Evolutionary conservation across 2,329 filamentous ascomycete genomes (phyloP).

Genomic region (Sclerotiophoma versabilis): DNA sequence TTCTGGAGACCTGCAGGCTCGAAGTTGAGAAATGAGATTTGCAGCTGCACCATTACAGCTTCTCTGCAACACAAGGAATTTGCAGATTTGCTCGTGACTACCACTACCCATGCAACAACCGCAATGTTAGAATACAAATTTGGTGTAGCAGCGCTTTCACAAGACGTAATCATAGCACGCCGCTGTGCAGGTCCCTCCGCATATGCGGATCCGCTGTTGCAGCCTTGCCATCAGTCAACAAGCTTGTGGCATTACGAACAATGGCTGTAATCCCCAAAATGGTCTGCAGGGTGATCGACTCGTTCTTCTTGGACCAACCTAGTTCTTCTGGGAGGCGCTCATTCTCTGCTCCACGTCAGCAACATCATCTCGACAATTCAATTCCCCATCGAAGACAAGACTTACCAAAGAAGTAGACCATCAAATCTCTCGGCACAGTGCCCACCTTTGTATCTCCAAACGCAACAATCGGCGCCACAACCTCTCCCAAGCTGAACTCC

Average conservation of each 20-base stretch:
- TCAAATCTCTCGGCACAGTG: conserved; percentile 50
- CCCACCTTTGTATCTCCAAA: conserved; percentile 55
- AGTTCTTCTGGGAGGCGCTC: conserved; percentile 52
- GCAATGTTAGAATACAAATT: no score
- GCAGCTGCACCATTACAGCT: no score
- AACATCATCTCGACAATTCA: not conserved
- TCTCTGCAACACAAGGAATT: no score
- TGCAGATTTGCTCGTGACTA: no score
- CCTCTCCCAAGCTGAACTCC: conserved; percentile 59
- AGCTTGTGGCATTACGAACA: conserved; percentile 19
- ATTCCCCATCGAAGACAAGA: not conserved
- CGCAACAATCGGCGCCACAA: conserved; percentile 58
- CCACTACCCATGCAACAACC: no score
- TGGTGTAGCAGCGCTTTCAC: no score
- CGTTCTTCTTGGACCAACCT: conserved; percentile 48
- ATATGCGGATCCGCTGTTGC: conserved; percentile 8
- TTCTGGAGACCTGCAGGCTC: no score
- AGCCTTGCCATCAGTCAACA: conserved; percentile 8
- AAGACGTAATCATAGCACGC: not conserved
- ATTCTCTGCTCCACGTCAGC: conserved; percentile 43
- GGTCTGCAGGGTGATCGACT: conserved; percentile 18
- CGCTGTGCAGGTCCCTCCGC: conserved; percentile 13
- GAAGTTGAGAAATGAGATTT: no score
- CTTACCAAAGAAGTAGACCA: conserved; percentile 59
- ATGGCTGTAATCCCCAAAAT: conserved; percentile 15